phyloP scores from a whole-genome alignment of 1,139 yeast genomes.

The Candida sp. region DNA sequence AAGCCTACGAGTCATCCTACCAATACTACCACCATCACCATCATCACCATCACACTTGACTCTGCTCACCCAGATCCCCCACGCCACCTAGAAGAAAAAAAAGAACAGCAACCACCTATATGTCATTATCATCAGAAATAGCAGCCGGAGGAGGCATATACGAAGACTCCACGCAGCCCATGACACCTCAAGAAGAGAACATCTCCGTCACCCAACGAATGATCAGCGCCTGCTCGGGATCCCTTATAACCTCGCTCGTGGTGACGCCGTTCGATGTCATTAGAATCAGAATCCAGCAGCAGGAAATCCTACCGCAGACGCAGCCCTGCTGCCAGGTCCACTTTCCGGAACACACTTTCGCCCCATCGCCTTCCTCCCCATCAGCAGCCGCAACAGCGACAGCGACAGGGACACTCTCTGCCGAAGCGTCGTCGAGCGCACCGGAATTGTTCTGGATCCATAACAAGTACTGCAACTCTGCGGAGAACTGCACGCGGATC shows the following conservation, averaged over 20 bases:
- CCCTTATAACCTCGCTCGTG: constrained; percentile 81
- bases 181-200: constrained; percentile 17
- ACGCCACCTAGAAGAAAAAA: not conserved
- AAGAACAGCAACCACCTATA: constrained; percentile 8
- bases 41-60: not conserved
- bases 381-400: constrained; percentile 4
- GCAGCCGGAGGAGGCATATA: constrained; percentile 38
- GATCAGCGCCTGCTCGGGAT: constrained; percentile 92
- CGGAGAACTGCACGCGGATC: constrained; percentile 37
- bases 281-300: constrained; percentile 90
- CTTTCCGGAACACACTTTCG: constrained; percentile 12
- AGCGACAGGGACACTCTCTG: not conserved
- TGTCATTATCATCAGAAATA: constrained; percentile 43
- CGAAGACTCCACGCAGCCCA: constrained; percentile 20
- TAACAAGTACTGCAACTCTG: constrained; percentile 37
- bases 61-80: not conserved
- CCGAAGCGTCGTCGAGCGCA: not conserved
- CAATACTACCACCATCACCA: not conserved
- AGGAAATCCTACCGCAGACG: constrained; percentile 57
- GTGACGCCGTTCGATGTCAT: constrained; percentile 97
- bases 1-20: not conserved
- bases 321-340: constrained; percentile 32
- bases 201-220: constrained; percentile 67
- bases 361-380: constrained; percentile 6
- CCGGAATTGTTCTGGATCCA: constrained; percentile 47